phyloP scores from a whole-genome alignment of 2,329 filamentous ascomycete species.

The Alternaria sp. region DNA sequence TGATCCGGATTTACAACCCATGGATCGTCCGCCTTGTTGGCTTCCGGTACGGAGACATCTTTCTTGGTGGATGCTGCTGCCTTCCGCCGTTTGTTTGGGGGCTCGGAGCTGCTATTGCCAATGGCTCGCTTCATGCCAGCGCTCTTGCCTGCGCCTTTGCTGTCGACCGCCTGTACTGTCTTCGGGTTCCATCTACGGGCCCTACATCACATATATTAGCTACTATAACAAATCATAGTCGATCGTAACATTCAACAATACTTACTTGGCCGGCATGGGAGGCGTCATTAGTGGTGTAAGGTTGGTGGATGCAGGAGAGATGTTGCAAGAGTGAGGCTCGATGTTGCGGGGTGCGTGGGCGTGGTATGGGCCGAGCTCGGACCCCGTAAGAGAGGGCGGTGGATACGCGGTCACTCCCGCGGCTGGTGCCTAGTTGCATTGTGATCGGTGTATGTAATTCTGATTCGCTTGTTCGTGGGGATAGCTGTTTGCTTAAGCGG shows the following conservation, averaged over 20 bases:
- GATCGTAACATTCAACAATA: background rate
- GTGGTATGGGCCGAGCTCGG: background rate
- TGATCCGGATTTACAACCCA: background rate
- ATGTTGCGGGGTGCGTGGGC: conserved; percentile 7
- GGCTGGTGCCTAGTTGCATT: conserved; percentile 9
- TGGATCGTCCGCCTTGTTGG: no score
- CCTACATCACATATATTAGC: conserved; percentile 13
- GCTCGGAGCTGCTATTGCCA: background rate
- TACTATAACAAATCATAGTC: background rate
- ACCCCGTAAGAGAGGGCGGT: background rate
- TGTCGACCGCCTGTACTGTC: background rate
- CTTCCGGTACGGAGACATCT: no score
- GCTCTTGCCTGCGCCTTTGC: conserved; percentile 5
- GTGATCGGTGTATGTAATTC: background rate
- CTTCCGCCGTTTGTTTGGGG: conserved; percentile 13
- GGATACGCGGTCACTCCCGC: background rate
- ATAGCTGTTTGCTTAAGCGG: background rate
- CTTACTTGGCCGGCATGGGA: conserved; percentile 1
- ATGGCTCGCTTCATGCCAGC: conserved; percentile 4
- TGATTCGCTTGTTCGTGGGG: background rate
- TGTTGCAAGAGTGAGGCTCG: conserved; percentile 7
- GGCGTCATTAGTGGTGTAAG: background rate
- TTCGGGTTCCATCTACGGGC: background rate
- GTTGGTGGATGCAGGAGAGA: conserved; percentile 8
- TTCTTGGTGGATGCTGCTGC: no score